Evolutionary conservation across 2,329 filamentous ascomycete species (phyloP).

Genomic region (Fusarium praegraminearum): DNA sequence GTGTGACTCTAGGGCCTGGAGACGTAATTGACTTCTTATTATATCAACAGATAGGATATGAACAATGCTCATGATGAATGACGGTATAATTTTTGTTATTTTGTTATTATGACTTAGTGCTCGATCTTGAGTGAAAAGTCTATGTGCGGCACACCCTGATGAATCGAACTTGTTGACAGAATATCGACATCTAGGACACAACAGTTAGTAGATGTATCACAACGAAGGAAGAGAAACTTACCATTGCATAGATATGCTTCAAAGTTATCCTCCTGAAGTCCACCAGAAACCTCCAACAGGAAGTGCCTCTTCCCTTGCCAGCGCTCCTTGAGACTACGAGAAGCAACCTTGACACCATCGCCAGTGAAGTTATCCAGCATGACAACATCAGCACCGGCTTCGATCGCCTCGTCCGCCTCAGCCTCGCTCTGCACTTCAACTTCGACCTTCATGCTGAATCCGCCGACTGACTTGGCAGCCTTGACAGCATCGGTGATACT

Average conservation of each 20-base stretch:
- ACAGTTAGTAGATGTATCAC: slow-evolving; percentile 8
- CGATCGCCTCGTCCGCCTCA: slow-evolving; percentile 92
- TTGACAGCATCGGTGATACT: slow-evolving; percentile 88
- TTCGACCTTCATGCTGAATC: slow-evolving; percentile 94
- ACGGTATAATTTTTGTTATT: neutral
- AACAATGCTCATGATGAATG: neutral
- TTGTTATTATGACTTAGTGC: slow-evolving; percentile 47
- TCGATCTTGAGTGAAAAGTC: slow-evolving; percentile 96
- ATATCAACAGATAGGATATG: neutral
- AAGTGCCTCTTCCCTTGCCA: slow-evolving; percentile 82
- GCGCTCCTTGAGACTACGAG: slow-evolving; percentile 79
- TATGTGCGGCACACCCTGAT: slow-evolving; percentile 92
- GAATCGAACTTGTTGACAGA: slow-evolving; percentile 94
- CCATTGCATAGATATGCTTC: slow-evolving; percentile 80
- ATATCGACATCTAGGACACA: slow-evolving; percentile 86
- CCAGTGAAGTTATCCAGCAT: slow-evolving; percentile 97
- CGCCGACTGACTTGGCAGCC: slow-evolving; percentile 84
- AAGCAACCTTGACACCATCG: slow-evolving; percentile 80
- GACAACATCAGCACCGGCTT: slow-evolving; percentile 90
- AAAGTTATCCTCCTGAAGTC: slow-evolving; percentile 87
- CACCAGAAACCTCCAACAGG: slow-evolving; percentile 92
- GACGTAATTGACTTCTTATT: neutral
- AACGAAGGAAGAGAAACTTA: slow-evolving; percentile 54
- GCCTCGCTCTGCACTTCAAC: slow-evolving; percentile 91
- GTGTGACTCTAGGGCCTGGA: neutral